Evolutionary conservation across 2,329 filamentous ascomycete genomes (phyloP), one percentile per base, ranked within the genome.

Genomic region (Aspergillus sp.): DNA sequence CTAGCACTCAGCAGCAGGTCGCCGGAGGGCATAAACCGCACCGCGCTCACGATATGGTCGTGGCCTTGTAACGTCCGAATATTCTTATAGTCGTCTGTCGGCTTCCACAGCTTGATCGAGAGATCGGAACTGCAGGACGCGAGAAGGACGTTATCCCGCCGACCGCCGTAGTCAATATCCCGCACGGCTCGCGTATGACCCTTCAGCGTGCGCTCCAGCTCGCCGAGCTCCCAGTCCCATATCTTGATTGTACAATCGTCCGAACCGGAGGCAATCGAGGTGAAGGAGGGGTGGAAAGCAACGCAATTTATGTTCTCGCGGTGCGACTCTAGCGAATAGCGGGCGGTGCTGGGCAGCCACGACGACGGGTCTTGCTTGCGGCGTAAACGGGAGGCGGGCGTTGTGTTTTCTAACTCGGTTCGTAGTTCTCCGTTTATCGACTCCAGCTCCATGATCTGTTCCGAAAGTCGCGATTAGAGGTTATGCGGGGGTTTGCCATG

Each of bases 241-340:
- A 97, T 93, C 71, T 97, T 97, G 75, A 98, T 96, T 7, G 90
- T 96, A 56, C 87, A 90, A 75, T 97, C 94, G 74, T 96, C 93
- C 9, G 92, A 96, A 16, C 91, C 93, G 0, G 92, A 95, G 10
- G 93, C 94, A 22, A 97, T 82, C 5, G 91, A 94, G 10, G 92
- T 94, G 77, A 96, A 97, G 32, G 95, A 84, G 0, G 93, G 93
- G 73, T 97, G 93, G 72, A 97, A 97, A 16, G 93, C 93, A 59
- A 97, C 87, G 70, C 91, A 93, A 58, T 89, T 96, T 60, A 97
- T 87, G 14, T 91, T 86, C 24, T 87, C 82, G 68, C 92, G 86
- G 76, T 96, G 93, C 16, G 90, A 93, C 76, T 96, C 86, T 10
- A 97, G 83, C 6, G 86, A 90, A 75, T 97, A 90, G 63, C 91